Conservation (phyloP, 306 rosid genomes). For the Vigna mungo region DNA sequence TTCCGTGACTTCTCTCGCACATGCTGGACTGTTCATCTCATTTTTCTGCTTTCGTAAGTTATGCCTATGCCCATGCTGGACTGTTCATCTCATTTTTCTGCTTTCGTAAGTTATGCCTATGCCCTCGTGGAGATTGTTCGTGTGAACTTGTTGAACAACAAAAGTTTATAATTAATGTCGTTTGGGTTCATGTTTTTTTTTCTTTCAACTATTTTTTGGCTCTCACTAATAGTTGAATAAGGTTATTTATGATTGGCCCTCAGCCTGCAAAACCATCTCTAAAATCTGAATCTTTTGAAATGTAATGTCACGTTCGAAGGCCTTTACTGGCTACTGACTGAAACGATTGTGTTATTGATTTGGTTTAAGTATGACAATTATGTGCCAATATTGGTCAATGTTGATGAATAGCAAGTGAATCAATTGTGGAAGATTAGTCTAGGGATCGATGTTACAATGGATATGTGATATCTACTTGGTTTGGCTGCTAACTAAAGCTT, state of each 20-base stretch:
- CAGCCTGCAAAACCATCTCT: too few relatives aligned
- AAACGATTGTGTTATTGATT: neutral
- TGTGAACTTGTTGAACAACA: neutral
- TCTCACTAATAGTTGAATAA: neutral
- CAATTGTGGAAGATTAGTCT: neutral
- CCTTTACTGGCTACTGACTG: neutral
- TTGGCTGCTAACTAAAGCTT: too few relatives aligned
- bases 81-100: neutral
- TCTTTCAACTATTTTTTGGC: neutral
- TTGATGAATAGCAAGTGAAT: neutral
- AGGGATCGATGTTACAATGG: too few relatives aligned
- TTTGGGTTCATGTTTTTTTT: neutral
- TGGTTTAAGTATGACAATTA: neutral
- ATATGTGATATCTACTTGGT: too few relatives aligned
- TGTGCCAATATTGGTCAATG: neutral
- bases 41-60: too few relatives aligned
- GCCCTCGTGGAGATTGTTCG: neutral
- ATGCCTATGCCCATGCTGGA: too few relatives aligned
- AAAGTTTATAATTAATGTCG: neutral
- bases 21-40: too few relatives aligned
- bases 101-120: neutral
- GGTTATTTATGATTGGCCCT: neutral
- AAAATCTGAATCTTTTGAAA: too few relatives aligned
- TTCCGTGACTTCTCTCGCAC: neutral
- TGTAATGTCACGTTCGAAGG: too few relatives aligned